Evolutionary conservation across 331 rosid species (phyloP), one percentile per base, ranked within the genome.

Genomic region (Quercus tomentella): DNA sequence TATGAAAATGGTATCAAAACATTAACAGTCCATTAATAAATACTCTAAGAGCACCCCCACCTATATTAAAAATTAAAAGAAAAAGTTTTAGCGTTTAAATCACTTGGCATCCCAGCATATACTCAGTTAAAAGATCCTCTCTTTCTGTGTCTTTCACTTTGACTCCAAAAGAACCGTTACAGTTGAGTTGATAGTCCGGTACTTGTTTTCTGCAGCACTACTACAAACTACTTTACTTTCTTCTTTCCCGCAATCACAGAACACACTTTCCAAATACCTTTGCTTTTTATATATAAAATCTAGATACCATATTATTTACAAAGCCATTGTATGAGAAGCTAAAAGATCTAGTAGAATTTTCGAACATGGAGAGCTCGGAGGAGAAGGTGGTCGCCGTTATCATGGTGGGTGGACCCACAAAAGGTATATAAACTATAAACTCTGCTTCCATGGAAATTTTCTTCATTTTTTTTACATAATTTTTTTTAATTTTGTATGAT

Each of bases 401-500:
- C 83, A 92, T 94, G 98, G 97, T 94, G 67, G 98, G 98, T 43
- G 96, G 98, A 21, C 98, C 98, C 67, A 94, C 96, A 1, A 92
- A 94, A 92, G 98, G 99, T 91, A 79, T 37, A 37, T 41, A 41
- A 41, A 41, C 45, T 41, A 3, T 41, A 16, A 16, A 54, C 56
- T 76, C 69, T 71, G 35, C 14, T 72, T 7, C 14, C 9, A 23
- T n/a, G 2, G n/a, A 5, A 81, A 35, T 60, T 22, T 65, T 62
- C 16, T 68, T 73, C 1, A 7, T 77, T 41, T 75, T 2, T 2
- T 4, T 41, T 75, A 70, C 79, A 56, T 5, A 74, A 37, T 25
- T 37, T 37, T 37, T 37, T 37, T 37, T 9, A 33, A 70, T 63
- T 70, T 76, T 37, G 77, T 67, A 15, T 69, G 68, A 21, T 57